Base-by-base conservation (phyloP, 2,329 filamentous ascomycete genomes). In the Incumbomyces delicatus region DNA sequence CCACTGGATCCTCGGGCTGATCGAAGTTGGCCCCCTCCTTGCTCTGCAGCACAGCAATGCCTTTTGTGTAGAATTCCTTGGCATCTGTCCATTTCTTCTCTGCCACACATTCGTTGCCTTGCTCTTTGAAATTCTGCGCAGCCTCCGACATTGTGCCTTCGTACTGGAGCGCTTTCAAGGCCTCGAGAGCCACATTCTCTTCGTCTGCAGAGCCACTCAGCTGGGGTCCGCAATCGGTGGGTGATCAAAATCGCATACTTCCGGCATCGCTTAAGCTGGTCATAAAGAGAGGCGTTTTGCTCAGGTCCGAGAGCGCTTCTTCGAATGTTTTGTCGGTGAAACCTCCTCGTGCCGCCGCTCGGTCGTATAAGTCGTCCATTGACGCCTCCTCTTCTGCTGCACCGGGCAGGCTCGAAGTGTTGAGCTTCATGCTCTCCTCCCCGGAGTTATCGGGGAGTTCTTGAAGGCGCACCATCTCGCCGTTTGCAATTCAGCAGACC, bases 221-320 rank as follows among this genome's bases (percentile, higher is more conserved):
- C 11, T 32, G 37, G 39, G 11, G 16, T 16, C 3, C 29, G 27
- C 37, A 6, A 12, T 7, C 36, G 37, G 18, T 18, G 35, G 27
- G 36, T 35, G 32, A 10, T 58, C 63, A 22, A 36, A 39, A 17
- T 43, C 40, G 46, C 46, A 43, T 48, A 43, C 40, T 42, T 42
- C 40, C 46, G 17, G 74, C 75, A 49, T 77, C 75, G 49, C 77
- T 86, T 30, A 95, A 74, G 56, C 86, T 82, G 27, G 88, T 96
- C 92, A 98, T 98, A 73, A 98, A 98, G 32, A 98, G 76, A 6
- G 92, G 92, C 40, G 77, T 74, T 53, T 80, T 78, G 60, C 83
- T 84, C 67, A 86, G 71, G 57, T 83, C 77, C 39, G 72, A 68
- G 34, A 81, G 59, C 31, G 85, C 66, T 54, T 85, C 77, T 40